Conservation (phyloP, 805 yeast genomes). For the Millerozyma acaciae region DNA sequence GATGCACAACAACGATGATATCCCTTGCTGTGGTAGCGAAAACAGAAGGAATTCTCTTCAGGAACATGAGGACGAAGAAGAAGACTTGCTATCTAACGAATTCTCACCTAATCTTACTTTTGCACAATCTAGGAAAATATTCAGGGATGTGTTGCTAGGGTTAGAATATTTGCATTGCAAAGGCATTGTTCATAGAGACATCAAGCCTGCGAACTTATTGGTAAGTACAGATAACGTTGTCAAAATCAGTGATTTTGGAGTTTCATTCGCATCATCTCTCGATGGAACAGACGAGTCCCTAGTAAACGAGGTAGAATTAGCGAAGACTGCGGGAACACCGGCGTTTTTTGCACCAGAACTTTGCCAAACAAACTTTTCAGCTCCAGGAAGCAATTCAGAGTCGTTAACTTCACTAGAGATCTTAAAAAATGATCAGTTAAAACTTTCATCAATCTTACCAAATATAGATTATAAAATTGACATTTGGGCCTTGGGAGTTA, state of each 20-base stretch:
- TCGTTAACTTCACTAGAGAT: slow-evolving; percentile 22
- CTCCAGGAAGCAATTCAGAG: slow-evolving; percentile 7
- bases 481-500: slow-evolving; percentile 97
- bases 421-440: slow-evolving; percentile 16
- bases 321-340: slow-evolving; percentile 97
- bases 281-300: slow-evolving; percentile 42
- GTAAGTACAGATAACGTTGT: slow-evolving; percentile 67
- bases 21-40: slow-evolving; percentile 30
- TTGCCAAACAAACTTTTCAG: slow-evolving; percentile 54
- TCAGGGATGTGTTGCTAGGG: slow-evolving; percentile 82
- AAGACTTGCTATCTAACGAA: slow-evolving; percentile 21
- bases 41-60: slow-evolving; percentile 3
- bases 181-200: slow-evolving; percentile 92
- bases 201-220: slow-evolving; percentile 88
- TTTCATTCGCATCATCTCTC: slow-evolving; percentile 64
- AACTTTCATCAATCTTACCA: slow-evolving; percentile 27
- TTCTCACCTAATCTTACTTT: slow-evolving; percentile 61
- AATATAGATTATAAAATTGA: slow-evolving; percentile 80
- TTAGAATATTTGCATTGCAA: slow-evolving; percentile 86
- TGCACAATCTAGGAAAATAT: slow-evolving; percentile 62
- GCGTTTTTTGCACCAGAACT: slow-evolving; percentile 95
- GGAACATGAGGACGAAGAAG: slow-evolving; percentile 16
- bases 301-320: slow-evolving; percentile 67
- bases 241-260: slow-evolving; percentile 96
- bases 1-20: slow-evolving; percentile 32